Percentiles rank a stretch among this genome's conserved stretches.
Conservation (phyloP, 306 rosid genomes). For the Cicer chorassanicum region DNA sequence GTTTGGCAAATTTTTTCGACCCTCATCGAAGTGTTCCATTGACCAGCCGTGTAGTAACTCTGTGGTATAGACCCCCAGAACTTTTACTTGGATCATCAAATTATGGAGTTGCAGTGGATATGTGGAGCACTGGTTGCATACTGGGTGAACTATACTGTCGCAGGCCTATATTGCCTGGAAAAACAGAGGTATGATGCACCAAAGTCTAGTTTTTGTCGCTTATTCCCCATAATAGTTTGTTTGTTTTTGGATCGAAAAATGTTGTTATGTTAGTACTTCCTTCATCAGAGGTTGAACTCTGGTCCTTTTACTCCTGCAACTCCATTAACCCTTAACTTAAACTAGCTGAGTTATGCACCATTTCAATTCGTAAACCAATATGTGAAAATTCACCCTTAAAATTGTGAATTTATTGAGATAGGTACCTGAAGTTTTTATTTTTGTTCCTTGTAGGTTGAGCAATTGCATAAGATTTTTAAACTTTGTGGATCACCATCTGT, state of each 20-base stretch:
- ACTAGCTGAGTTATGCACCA: neutral
- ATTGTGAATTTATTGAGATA: slow-evolving; percentile 5
- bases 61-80: slow-evolving; percentile 98
- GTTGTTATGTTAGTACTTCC: too few relatives aligned
- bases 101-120: slow-evolving; percentile 90
- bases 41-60: slow-evolving; percentile 95
- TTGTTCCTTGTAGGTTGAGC: slow-evolving; percentile 74
- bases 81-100: slow-evolving; percentile 90
- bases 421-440: slow-evolving; percentile 37
- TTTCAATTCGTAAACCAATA: slow-evolving; percentile 21
- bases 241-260: too few relatives aligned
- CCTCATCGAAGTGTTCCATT: slow-evolving; percentile 68
- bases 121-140: slow-evolving; percentile 97
- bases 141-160: slow-evolving; percentile 88
- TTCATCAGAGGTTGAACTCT: too few relatives aligned
- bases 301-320: too few relatives aligned
- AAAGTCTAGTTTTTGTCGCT: slow-evolving; percentile 7
- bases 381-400: slow-evolving; percentile 2
- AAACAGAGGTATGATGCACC: slow-evolving; percentile 77
- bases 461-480: slow-evolving; percentile 90
- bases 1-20: slow-evolving; percentile 78
- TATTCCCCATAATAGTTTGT: slow-evolving; percentile 18
- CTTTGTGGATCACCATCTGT: slow-evolving; percentile 96
- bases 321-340: too few relatives aligned
- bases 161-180: slow-evolving; percentile 91